These are phyloP conservation scores for Neoscytalidium dimidiatum DNA, from an alignment of 2,329 filamentous ascomycete species.

Conservation along the genomic window DNA sequence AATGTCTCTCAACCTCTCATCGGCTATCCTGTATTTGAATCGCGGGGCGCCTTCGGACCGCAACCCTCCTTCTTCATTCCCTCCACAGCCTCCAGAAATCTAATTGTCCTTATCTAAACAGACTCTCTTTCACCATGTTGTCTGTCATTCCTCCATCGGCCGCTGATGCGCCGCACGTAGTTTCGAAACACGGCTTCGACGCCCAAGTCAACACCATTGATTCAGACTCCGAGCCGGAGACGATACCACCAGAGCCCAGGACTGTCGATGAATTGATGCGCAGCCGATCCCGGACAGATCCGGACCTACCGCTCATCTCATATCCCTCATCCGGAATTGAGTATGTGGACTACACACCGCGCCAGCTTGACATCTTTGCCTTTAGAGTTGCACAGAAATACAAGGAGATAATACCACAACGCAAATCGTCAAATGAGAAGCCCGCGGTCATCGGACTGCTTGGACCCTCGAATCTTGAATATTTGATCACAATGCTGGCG, in stretches of 20 bases:
- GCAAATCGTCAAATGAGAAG: constrained; percentile 16
- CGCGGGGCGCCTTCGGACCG: neutral
- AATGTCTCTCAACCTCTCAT: neutral
- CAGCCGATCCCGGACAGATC: constrained; percentile 36
- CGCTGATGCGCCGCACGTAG: neutral
- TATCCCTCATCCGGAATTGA: constrained; percentile 48
- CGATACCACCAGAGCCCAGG: constrained; percentile 11
- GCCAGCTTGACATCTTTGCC: constrained; percentile 47
- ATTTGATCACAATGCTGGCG: constrained; percentile 56
- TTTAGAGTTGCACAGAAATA: constrained; percentile 24
- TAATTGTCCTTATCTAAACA: neutral
- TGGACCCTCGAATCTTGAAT: constrained; percentile 57
- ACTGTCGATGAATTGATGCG: constrained; percentile 45
- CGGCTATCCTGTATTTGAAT: neutral
- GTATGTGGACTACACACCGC: constrained; percentile 51
- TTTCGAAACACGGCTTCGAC: constrained; percentile 1
- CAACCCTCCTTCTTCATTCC: neutral
- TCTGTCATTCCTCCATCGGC: neutral
- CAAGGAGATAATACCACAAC: neutral
- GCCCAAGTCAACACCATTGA: neutral
- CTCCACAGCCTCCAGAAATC: neutral
- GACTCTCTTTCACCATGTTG: neutral
- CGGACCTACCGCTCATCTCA: constrained; percentile 42
- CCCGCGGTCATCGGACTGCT: constrained; percentile 49
- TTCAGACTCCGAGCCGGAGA: neutral